Evolutionary conservation across 164 flowering plant species (phyloP).

Genomic region (Berberis vulgaris): DNA sequence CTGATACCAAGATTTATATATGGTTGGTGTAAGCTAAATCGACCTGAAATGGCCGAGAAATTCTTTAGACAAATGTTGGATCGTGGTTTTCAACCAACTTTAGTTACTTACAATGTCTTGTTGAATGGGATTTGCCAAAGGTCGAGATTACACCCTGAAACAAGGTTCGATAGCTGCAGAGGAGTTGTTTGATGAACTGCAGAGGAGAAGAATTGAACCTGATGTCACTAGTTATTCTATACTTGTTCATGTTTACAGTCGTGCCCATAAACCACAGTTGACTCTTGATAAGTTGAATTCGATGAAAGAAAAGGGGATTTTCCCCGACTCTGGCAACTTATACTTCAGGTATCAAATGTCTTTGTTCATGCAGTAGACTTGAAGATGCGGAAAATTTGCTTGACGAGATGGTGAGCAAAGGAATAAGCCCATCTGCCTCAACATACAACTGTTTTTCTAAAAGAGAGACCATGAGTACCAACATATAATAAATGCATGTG

Average conservation of each 20-base stretch:
- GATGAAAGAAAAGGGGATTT: slow-evolving; percentile 75
- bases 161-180: slow-evolving; percentile 64
- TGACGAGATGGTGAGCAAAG: slow-evolving; percentile 56
- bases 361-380: slow-evolving; percentile 78
- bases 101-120: slow-evolving; percentile 78
- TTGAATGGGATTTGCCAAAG: slow-evolving; percentile 84
- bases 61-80: slow-evolving; percentile 68
- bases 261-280: slow-evolving; percentile 80
- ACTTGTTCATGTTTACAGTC: slow-evolving; percentile 80
- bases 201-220: slow-evolving; percentile 69
- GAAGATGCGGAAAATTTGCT: slow-evolving; percentile 73
- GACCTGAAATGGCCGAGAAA: slow-evolving; percentile 55
- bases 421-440: slow-evolving; percentile 57
- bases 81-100: slow-evolving; percentile 63
- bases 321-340: slow-evolving; percentile 62
- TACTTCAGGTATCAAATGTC: slow-evolving; percentile 81
- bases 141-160: slow-evolving; percentile 79
- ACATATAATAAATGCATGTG: slow-evolving; percentile 53
- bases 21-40: slow-evolving; percentile 83
- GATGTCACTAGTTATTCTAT: slow-evolving; percentile 87
- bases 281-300: slow-evolving; percentile 48
- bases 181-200: slow-evolving; percentile 81
- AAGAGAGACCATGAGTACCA: slow-evolving; percentile 35
- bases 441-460: slow-evolving; percentile 92
- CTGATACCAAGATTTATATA: slow-evolving; percentile 50